These are phyloP conservation scores for Candida tetrigidarum DNA, from an alignment of 1,139 yeast species.

Conservation along the genomic window DNA sequence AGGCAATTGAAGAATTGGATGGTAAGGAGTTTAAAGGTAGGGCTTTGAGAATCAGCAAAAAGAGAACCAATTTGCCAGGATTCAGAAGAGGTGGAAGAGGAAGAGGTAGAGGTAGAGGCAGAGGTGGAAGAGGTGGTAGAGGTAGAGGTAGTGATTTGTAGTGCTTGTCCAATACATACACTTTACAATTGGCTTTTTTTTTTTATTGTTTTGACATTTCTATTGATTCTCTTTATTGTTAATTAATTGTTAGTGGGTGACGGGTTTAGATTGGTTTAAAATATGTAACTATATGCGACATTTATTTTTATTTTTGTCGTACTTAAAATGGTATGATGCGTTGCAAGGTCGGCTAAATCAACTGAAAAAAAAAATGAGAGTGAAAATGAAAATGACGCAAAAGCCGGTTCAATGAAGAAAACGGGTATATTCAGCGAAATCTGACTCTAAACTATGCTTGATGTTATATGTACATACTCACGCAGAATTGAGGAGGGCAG, in stretches of 20 bases:
- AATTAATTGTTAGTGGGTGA: too few species aligned
- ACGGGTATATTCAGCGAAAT: too few species aligned
- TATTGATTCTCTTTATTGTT: too few species aligned
- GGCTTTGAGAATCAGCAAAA: conserved; percentile 39
- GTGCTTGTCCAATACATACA: neutral
- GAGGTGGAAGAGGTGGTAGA: conserved; percentile 21
- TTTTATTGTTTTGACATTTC: neutral
- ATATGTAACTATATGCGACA: neutral
- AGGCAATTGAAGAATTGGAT: conserved; percentile 41
- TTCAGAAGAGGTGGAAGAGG: conserved; percentile 26
- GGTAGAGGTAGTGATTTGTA: conserved; percentile 14
- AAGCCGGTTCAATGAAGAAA: neutral
- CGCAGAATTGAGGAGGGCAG: too few species aligned
- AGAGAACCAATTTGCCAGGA: conserved; percentile 47
- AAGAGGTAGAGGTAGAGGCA: conserved; percentile 24
- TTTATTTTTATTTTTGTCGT: neutral
- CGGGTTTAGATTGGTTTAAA: too few species aligned
- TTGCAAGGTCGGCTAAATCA: too few species aligned
- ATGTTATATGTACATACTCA: too few species aligned
- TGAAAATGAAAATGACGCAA: neutral
- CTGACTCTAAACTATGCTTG: too few species aligned
- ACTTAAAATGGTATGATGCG: too few species aligned
- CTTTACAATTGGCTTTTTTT: neutral
- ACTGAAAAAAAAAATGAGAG: neutral
- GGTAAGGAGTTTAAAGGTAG: conserved; percentile 41